phyloP scores from a whole-genome alignment of 2,329 filamentous ascomycete genomes.

The Botrytis cinerea region DNA sequence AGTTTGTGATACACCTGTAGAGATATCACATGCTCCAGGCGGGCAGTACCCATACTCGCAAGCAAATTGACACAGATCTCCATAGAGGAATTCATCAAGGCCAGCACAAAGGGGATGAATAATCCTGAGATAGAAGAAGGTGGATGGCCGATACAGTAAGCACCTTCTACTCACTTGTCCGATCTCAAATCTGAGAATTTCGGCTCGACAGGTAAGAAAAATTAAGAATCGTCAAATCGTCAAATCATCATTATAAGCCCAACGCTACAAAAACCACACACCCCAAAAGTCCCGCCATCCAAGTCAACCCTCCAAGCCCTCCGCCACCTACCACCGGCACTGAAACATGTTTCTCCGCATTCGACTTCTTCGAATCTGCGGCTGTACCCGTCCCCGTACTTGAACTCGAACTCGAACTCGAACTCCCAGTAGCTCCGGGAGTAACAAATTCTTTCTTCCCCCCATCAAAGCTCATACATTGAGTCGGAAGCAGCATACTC shows the following conservation, averaged over 20 bases:
- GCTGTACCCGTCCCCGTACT: neutral
- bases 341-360: neutral
- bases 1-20: too few relatives aligned
- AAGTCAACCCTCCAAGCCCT: neutral
- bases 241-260: neutral
- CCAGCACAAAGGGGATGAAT: too few relatives aligned
- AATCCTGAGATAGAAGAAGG: too few relatives aligned
- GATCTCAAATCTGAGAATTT: too few relatives aligned
- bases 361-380: neutral
- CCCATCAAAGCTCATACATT: constrained; percentile 18
- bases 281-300: neutral
- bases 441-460: neutral
- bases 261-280: constrained; percentile 9
- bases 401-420: neutral
- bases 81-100: too few relatives aligned
- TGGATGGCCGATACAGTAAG: too few relatives aligned
- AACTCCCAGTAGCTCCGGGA: neutral
- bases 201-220: too few relatives aligned
- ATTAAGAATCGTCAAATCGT: neutral
- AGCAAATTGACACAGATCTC: too few relatives aligned
- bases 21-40: too few relatives aligned
- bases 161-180: too few relatives aligned
- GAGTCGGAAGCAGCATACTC: neutral
- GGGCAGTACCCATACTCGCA: too few relatives aligned
- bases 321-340: neutral